These are phyloP conservation scores for Cetradonia linearis DNA, from an alignment of 495 filamentous ascomycete species.

Conservation along the genomic window DNA sequence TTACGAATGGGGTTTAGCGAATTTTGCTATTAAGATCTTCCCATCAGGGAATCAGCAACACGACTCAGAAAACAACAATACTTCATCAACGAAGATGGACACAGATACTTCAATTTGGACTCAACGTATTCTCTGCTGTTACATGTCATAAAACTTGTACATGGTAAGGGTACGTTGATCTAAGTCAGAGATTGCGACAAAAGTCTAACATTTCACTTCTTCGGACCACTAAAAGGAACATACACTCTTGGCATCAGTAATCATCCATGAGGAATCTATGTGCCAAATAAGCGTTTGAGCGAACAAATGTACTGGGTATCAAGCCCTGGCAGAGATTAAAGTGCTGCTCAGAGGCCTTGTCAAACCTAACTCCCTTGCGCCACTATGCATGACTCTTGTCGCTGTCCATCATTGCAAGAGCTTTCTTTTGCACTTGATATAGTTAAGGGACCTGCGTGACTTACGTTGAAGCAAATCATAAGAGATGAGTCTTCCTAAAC, in stretches of 20 bases:
- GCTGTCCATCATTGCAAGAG: no score
- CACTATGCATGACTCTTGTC: no score
- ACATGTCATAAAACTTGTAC: not conserved
- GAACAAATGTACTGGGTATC: not conserved
- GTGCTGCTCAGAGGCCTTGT: not conserved
- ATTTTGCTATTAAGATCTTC: not conserved
- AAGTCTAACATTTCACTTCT: no score
- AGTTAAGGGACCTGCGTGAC: no score
- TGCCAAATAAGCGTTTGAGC: not conserved
- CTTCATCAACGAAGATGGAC: no score
- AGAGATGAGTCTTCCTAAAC: not conserved
- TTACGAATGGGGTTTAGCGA: constrained; percentile 4
- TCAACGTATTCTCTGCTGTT: not conserved
- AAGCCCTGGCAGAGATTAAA: not conserved
- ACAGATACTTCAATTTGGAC: not conserved
- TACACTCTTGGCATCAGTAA: not conserved
- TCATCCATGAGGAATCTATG: not conserved
- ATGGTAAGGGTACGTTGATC: not conserved
- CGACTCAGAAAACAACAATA: not conserved
- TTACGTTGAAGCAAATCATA: no score
- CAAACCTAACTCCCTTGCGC: no score
- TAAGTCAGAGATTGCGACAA: no score
- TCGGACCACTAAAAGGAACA: no score
- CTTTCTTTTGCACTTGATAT: no score
- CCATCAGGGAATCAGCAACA: not conserved